Evolutionary conservation across 1,284 basidiomycete species (phyloP).

Genomic region (Fomes fomentarius): DNA sequence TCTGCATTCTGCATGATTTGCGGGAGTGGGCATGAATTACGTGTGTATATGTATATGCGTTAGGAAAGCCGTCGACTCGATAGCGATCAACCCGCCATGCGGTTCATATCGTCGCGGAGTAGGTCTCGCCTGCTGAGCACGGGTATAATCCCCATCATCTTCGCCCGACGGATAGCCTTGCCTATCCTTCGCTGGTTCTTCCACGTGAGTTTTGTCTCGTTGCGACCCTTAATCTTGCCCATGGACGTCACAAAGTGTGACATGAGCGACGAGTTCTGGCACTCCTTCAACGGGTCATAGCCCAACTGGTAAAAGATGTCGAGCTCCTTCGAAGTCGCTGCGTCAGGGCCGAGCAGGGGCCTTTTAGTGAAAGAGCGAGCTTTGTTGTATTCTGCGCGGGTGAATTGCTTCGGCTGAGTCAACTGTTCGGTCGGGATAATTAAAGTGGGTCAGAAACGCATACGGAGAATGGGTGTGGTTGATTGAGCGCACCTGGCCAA

Average conservation of each 20-base stretch:
- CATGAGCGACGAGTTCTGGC: conserved; percentile 71
- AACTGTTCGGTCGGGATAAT: conserved; percentile 28
- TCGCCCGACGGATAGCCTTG: conserved; percentile 90
- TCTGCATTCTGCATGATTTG: too few species aligned
- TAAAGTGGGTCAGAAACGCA: too few species aligned
- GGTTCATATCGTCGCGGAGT: background rate
- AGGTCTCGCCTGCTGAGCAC: conserved; percentile 49
- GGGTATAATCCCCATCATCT: conserved; percentile 91
- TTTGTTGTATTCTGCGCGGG: conserved; percentile 27
- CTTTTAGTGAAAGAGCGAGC: conserved; percentile 23
- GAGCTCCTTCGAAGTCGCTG: conserved; percentile 47
- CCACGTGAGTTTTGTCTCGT: conserved; percentile 77
- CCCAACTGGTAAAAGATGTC: conserved; percentile 74
- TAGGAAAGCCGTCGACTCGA: too few species aligned
- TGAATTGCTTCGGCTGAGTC: conserved; percentile 32
- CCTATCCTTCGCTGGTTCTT: conserved; percentile 82
- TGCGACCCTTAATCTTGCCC: conserved; percentile 82
- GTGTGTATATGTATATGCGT: too few species aligned
- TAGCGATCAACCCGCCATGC: too few species aligned
- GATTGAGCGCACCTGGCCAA: conserved; percentile 7
- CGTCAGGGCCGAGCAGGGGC: conserved; percentile 53
- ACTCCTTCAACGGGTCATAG: conserved; percentile 71
- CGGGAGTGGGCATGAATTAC: too few species aligned
- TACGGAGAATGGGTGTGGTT: background rate
- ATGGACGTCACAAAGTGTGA: conserved; percentile 77